Evolutionary conservation across 2,329 filamentous ascomycete genomes (phyloP).

Genomic region (Metarhizium robertsii): DNA sequence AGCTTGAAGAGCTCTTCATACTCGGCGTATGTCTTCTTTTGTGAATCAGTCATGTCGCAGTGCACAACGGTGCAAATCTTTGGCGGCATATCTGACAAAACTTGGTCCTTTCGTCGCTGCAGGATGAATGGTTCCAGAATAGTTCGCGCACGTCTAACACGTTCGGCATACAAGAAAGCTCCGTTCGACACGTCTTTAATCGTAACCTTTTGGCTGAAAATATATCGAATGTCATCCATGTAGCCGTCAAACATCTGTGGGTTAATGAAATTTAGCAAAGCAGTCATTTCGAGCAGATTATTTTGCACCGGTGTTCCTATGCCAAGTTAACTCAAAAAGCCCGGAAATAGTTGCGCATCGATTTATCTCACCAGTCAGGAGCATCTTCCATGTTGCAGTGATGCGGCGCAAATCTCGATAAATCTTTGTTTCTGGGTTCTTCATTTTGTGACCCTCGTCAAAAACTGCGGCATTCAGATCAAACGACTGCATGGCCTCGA

Average conservation of each 20-base stretch:
- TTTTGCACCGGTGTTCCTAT: constrained; percentile 90
- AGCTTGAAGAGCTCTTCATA: constrained; percentile 56
- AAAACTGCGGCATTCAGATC: constrained; percentile 57
- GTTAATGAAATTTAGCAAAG: constrained; percentile 89
- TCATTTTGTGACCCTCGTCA: constrained; percentile 89
- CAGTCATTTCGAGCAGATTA: constrained; percentile 85
- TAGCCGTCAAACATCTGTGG: constrained; percentile 71
- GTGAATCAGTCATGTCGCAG: constrained; percentile 67
- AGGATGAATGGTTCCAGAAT: constrained; percentile 95
- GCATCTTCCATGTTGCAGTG: constrained; percentile 69
- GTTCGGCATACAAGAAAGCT: constrained; percentile 75
- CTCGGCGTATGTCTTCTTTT: constrained; percentile 63
- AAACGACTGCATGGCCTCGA: constrained; percentile 39
- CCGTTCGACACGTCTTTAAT: constrained; percentile 72
- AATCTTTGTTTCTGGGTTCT: constrained; percentile 74
- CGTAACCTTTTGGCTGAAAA: constrained; percentile 88
- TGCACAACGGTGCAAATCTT: constrained; percentile 73
- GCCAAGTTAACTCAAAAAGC: constrained; percentile 10
- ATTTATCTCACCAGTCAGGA: constrained; percentile 43
- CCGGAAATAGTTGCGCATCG: neutral
- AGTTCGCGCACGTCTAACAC: constrained; percentile 75
- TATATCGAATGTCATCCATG: constrained; percentile 68
- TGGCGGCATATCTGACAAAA: constrained; percentile 70
- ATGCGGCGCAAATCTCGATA: constrained; percentile 75
- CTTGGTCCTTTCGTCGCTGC: constrained; percentile 86